Evolutionary conservation across 257 asterid species (phyloP).

Genomic region (Striga asiatica): DNA sequence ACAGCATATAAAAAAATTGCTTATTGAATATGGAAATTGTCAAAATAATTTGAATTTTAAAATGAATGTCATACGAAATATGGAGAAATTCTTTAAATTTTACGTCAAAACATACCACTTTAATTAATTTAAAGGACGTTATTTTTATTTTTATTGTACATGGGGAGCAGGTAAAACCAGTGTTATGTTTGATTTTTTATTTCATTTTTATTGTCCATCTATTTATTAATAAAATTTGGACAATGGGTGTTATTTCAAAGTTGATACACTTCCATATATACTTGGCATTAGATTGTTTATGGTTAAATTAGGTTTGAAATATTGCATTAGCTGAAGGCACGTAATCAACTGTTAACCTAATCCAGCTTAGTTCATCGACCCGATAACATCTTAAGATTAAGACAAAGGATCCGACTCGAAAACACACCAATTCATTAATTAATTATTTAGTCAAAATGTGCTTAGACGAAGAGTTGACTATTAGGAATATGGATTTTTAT

Average conservation of each 20-base stretch:
- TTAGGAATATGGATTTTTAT: not conserved
- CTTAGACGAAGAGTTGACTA: slow-evolving; percentile 16
- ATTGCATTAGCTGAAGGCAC: not conserved
- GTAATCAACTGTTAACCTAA: slow-evolving; percentile 27
- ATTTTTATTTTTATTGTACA: not conserved
- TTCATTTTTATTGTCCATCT: not conserved
- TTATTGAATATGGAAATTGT: too few relatives aligned
- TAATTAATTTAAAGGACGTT: not conserved
- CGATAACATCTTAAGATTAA: not conserved
- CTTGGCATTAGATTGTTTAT: slow-evolving; percentile 12
- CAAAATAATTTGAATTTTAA: too few relatives aligned
- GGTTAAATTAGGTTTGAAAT: slow-evolving; percentile 21
- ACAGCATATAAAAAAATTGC: too few relatives aligned
- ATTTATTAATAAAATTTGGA: not conserved
- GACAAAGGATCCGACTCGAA: not conserved
- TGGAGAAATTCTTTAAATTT: too few relatives aligned
- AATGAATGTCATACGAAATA: too few relatives aligned
- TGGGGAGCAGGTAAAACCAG: not conserved
- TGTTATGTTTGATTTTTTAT: slow-evolving; percentile 9
- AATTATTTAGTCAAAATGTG: too few relatives aligned
- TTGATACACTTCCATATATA: not conserved
- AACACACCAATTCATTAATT: slow-evolving; percentile 4
- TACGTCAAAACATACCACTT: too few relatives aligned
- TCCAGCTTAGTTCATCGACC: not conserved
- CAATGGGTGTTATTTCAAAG: not conserved